A percentile compares a stretch with the other conserved stretches of the same genome.
phyloP scores from a whole-genome alignment of 495 filamentous ascomycete genomes.

The Neurospora cerealis region DNA sequence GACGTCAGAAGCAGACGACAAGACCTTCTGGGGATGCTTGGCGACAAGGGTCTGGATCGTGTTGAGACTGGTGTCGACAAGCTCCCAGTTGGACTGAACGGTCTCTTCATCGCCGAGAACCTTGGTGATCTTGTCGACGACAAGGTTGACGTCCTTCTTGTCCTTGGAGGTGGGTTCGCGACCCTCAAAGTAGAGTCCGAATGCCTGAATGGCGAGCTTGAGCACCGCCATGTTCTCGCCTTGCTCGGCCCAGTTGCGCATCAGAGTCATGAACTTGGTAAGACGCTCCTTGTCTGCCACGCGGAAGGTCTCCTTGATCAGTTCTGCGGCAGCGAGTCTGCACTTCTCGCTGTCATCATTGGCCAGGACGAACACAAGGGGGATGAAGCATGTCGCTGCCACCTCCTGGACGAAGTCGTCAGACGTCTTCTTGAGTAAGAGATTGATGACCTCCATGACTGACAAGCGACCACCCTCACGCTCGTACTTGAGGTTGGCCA shows the following conservation, averaged over 20 bases:
- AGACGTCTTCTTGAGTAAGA: conserved; percentile 71
- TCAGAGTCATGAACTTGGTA: conserved; percentile 53
- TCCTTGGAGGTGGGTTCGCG: conserved; percentile 44
- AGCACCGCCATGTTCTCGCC: conserved; percentile 57
- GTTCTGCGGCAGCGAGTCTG: conserved; percentile 66
- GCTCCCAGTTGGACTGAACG: conserved; percentile 54
- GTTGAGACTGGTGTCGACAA: conserved; percentile 66
- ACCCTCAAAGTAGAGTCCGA: conserved; percentile 71
- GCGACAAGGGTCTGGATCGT: conserved; percentile 58
- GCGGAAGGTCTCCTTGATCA: conserved; percentile 72
- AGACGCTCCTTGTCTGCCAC: conserved; percentile 65
- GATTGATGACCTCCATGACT: conserved; percentile 79
- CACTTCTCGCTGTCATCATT: conserved; percentile 86
- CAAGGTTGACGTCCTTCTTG: conserved; percentile 48
- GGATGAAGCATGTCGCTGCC: conserved; percentile 70
- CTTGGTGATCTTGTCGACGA: conserved; percentile 32
- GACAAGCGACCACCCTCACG: conserved; percentile 80
- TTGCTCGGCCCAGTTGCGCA: conserved; percentile 70
- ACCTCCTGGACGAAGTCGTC: conserved; percentile 75
- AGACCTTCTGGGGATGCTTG: conserved; percentile 48
- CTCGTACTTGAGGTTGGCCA: conserved; percentile 84
- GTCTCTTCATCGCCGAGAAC: conserved; percentile 40
- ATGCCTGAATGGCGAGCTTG: conserved; percentile 67
- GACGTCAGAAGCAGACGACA: conserved; percentile 43
- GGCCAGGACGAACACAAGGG: conserved; percentile 70